Evolutionary conservation across 495 filamentous ascomycete genomes (phyloP), one percentile per base, ranked within the genome.

Genomic region (Penicillium paradoxum): DNA sequence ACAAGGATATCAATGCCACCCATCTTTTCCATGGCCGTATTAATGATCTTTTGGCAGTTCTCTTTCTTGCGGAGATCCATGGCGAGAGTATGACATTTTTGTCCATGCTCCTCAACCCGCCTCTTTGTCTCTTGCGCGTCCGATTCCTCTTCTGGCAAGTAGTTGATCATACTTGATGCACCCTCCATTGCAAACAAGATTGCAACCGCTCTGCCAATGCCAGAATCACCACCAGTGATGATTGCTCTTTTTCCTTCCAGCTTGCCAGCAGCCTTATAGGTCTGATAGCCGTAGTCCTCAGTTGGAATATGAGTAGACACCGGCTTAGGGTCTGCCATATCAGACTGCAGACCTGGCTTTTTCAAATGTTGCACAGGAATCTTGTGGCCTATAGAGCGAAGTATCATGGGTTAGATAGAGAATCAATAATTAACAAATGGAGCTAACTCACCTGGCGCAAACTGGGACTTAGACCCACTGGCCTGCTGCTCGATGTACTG

Each of bases 171-270:
- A 41, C 80, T 83, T 44, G 86, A 83, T 15, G 89, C 89, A 14
- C 89, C 90, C 66, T 93, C 90, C 82, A 90, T 85, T 24, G 88
- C 88, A 51, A 84, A 93, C 0, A 95, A 74, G 18, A 92, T 82
- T 1, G 89, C 87, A 18, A 87, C 82, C 4, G 89, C 84, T 13
- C 88, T 84, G n/a, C 90, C 88, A 61, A 93, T 93, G 11, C 89
- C 88, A 13, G 81, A 86, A 65, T 93, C 89, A 14, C 90, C 90
- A 11, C 89, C 88, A 0, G 89, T 92, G 58, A 93, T 93, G 45
- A 93, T 69, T 27, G 87, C 88, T 38, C 80, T 86, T 67, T 87
- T 88, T 58, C 82, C 86, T 58, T 78, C 65, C 7, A 93, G 80
- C 70, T 93, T 93, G 39, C 83, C 85, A 13, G 90, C 87, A 18